Conservation (phyloP, 257 asterid species). For the Thymus mandschuricus region DNA sequence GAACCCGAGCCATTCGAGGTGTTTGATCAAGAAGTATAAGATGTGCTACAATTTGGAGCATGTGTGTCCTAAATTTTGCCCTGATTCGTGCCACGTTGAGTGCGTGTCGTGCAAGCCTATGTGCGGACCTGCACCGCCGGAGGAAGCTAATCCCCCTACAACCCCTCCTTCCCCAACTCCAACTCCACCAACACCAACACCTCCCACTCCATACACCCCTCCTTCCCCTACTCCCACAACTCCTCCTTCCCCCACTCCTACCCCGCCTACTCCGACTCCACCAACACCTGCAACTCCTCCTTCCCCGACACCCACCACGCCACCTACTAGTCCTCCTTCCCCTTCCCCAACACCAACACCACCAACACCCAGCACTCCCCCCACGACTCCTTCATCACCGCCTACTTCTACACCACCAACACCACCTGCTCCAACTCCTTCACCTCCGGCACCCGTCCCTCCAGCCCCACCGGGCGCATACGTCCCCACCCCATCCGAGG, state of each 20-base stretch:
- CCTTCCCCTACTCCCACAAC: not conserved
- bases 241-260: not conserved
- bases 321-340: not conserved
- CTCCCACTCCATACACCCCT: not conserved
- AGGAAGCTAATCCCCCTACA: not conserved
- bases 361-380: not conserved
- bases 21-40: constrained; percentile 41
- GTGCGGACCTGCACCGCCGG: constrained; percentile 32
- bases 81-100: constrained; percentile 44
- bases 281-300: not conserved
- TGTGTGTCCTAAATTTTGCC: constrained; percentile 65
- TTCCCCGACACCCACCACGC: not conserved
- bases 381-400: constrained; percentile 19
- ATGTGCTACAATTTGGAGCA: constrained; percentile 54
- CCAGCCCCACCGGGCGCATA: not conserved
- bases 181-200: not conserved
- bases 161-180: not conserved
- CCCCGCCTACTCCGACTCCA: not conserved
- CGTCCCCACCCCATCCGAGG: constrained; percentile 1
- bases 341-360: not conserved
- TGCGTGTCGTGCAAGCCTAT: constrained; percentile 55
- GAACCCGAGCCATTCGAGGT: constrained; percentile 51
- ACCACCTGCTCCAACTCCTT: not conserved
- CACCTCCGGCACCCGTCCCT: constrained; percentile 10
- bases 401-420: constrained; percentile 1